phyloP scores from a whole-genome alignment of 2,329 filamentous ascomycete genomes.

The Penicillium hesseltinei region DNA sequence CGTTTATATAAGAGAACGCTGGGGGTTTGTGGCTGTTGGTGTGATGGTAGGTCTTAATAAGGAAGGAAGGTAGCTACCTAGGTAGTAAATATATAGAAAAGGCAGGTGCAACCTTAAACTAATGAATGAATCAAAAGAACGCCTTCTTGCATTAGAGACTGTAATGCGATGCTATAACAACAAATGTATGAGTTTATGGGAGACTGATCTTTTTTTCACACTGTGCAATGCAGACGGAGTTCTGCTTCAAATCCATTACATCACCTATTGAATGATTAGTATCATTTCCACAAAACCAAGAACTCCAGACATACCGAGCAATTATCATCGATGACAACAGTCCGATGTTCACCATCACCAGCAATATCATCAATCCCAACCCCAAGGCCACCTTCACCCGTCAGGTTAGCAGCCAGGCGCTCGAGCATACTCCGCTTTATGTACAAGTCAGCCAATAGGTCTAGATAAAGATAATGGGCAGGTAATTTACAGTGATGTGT shows the following conservation, averaged over 20 bases:
- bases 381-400: conserved; percentile 33
- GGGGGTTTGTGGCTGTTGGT: background rate
- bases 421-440: conserved; percentile 49
- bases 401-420: conserved; percentile 43
- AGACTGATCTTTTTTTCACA: background rate
- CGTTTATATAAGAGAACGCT: background rate
- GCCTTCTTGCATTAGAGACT: background rate
- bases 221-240: background rate
- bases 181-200: background rate
- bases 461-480: background rate
- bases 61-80: background rate
- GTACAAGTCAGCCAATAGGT: conserved; percentile 9
- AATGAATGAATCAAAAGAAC: background rate
- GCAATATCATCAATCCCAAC: conserved; percentile 24
- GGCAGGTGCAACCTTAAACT: background rate
- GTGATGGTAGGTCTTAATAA: background rate
- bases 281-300: background rate
- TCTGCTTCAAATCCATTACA: conserved; percentile 23
- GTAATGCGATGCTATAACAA: background rate
- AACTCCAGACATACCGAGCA: conserved; percentile 39
- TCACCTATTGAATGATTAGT: conserved; percentile 28
- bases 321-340: conserved; percentile 46
- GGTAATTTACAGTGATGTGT: conserved; percentile 52
- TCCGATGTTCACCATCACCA: conserved; percentile 30
- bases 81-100: background rate